Evolutionary conservation across 2,329 filamentous ascomycete genomes (phyloP), one percentile per base, ranked within the genome.

Genomic region (Fusarium anguioides): DNA sequence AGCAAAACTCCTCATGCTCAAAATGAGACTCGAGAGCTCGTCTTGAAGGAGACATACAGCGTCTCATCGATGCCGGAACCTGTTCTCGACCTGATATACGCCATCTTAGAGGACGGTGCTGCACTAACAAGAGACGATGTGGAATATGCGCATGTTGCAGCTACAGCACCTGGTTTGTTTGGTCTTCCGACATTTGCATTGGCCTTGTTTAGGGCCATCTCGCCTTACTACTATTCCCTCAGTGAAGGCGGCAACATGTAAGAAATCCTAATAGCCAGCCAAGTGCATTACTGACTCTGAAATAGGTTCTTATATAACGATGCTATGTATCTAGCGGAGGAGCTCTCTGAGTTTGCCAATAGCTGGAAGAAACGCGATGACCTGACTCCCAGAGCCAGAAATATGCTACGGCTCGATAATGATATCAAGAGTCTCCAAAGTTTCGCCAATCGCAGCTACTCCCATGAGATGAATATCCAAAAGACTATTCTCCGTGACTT

Each of bases 21-120:
- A 27, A 52, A 64, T 6, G 60, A 82, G 39, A 81, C 83, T 10
- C 83, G 88, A 54, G 91, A 96, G 74, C 81, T 98, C 60, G 91
- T 92, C 0, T 80, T 98, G 41, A 91, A 86, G 63, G 96, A 99
- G 79, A 91, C 86, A 3, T 99, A 97, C 77, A 92, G 89, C 59
- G 91, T 97, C 49, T 97, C 95, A 0, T 91, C 91, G 4, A 91
- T 97, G 76, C 95, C 96, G 1, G 90, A 93, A 62, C 87, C 89
- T 6, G 88, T 98, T 14, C 82, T 94, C 20, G 83, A 87, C 18
- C 83, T 92, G 26, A 87, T 95, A 50, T 81, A 83, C 21, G 74
- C 81, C 14, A 84, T 90, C 26, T 76, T 86, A 63, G 85, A 89
- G 60, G 89, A 91, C 66, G 88, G 83, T 2, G 85, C 86, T 11